A percentile compares a stretch with the other conserved stretches of the same genome.
phyloP scores from a whole-genome alignment of 805 yeast genomes.

The Saccharomycopsis sp. region DNA sequence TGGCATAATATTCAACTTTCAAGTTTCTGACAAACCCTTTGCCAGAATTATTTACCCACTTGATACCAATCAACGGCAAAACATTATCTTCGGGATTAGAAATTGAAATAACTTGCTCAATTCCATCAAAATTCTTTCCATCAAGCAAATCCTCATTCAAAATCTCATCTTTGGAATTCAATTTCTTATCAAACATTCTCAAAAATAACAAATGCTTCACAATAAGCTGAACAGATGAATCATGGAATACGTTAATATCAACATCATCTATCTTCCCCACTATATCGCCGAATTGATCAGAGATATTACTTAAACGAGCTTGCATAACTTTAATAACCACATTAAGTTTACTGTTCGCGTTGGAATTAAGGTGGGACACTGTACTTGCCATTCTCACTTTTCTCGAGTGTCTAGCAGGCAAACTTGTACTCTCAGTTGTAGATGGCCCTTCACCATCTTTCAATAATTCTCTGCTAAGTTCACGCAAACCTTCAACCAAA shows the following conservation, averaged over 20 bases:
- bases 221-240: slow-evolving; percentile 9
- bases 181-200: slow-evolving; percentile 17
- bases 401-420: not conserved
- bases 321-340: not conserved
- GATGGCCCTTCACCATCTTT: too few species aligned
- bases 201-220: slow-evolving; percentile 19
- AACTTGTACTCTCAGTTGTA: not conserved
- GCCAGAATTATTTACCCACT: slow-evolving; percentile 30
- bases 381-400: slow-evolving; percentile 15
- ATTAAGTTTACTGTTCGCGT: not conserved
- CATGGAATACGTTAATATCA: slow-evolving; percentile 12
- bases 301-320: not conserved
- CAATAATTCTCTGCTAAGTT: not conserved
- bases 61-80: slow-evolving; percentile 36
- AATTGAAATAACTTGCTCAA: slow-evolving; percentile 29
- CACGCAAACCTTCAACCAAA: not conserved
- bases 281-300: slow-evolving; percentile 13
- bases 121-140: slow-evolving; percentile 10
- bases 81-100: slow-evolving; percentile 31
- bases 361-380: not conserved
- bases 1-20: slow-evolving; percentile 50
- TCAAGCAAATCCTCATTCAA: slow-evolving; percentile 1
- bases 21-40: slow-evolving; percentile 43
- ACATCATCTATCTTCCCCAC: not conserved
- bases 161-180: not conserved